Base-by-base conservation (phyloP, 2,329 filamentous ascomycete species). In the Didymella keratinophila region DNA sequence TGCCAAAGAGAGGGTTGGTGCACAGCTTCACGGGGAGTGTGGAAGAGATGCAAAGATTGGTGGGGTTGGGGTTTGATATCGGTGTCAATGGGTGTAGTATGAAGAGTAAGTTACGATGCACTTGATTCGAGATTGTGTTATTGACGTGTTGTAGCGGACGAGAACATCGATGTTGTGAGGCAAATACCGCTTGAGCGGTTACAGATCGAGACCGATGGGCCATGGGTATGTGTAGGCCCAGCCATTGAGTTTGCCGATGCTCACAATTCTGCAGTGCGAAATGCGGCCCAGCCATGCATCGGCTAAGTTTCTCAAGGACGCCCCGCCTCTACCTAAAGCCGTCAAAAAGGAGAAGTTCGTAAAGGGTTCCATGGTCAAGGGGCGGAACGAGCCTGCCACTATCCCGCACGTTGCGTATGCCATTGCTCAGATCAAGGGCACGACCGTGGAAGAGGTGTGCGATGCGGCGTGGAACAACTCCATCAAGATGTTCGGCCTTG, bases 321-420 rank as follows among this genome's bases (percentile, higher is more conserved):
- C 90, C 1, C 89, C 89, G 0, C 83, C 87, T 51, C 80, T 92
- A 32, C 95, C 89, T 67, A 96, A 91, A 78, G 83, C 88, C 4
- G 90, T 97, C 28, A 99, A 98, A 83, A 98, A 97, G 80, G 95
- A 99, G 80, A 96, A 91, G 76, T 99, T 93, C 89, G 85, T 86
- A 43, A 87, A 91, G 69, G 94, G 93, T 0, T 84, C 84, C 39
- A 94, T 97, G 91, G 86, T 99, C 52, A 99, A 98, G 79, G 92
- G 94, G 0, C 86, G 95, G 60, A 99, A 99, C 73, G 95, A 99
- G 78, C 92, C 94, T 10, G 93, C 90, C 68, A 89, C 86, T 52
- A 97, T 99, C 65, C 87, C 89, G 64, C 87, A 89, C 52, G 91
- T 99, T 14, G 95, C 92, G n/a, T 88, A 89, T 75, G 91, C 94